These are phyloP conservation scores for Penicillium chermesinum DNA, from an alignment of 495 filamentous ascomycete species.

Conservation along the genomic window DNA sequence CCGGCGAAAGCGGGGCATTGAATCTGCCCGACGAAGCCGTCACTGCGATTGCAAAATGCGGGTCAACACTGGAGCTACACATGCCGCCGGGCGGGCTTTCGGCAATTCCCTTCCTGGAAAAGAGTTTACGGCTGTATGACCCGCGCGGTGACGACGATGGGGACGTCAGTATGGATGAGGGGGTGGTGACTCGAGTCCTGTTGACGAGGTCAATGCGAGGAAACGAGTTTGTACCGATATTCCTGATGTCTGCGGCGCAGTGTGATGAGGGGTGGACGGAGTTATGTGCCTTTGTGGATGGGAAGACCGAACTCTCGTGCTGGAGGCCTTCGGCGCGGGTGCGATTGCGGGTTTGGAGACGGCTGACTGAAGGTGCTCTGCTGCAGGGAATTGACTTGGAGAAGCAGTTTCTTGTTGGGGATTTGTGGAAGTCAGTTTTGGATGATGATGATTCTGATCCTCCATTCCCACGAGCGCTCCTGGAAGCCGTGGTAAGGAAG, in stretches of 20 bases:
- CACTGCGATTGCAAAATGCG: constrained; percentile 61
- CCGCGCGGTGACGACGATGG: constrained; percentile 18
- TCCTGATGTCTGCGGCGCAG: constrained; percentile 40
- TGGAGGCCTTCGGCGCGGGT: constrained; percentile 40
- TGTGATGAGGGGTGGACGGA: constrained; percentile 45
- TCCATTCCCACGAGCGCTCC: constrained; percentile 35
- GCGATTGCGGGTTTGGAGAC: constrained; percentile 44
- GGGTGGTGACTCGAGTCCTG: neutral
- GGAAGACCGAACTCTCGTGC: constrained; percentile 14
- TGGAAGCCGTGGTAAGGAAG: constrained; percentile 40
- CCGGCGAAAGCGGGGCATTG: constrained; percentile 24
- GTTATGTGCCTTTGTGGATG: constrained; percentile 45
- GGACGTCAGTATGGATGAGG: constrained; percentile 15
- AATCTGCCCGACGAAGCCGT: constrained; percentile 37
- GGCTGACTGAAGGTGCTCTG: constrained; percentile 39
- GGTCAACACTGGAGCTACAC: constrained; percentile 66
- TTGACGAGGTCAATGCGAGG: constrained; percentile 11
- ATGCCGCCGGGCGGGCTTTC: constrained; percentile 30
- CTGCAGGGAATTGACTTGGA: constrained; percentile 42
- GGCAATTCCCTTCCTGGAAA: constrained; percentile 29
- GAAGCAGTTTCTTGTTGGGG: constrained; percentile 43
- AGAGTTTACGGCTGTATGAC: constrained; percentile 33
- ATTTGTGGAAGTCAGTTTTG: constrained; percentile 44
- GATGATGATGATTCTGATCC: constrained; percentile 34
- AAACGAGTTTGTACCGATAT: constrained; percentile 36